These are phyloP conservation scores for Datura wrightii DNA, from an alignment of 257 asterid genomes.

Conservation along the genomic window DNA sequence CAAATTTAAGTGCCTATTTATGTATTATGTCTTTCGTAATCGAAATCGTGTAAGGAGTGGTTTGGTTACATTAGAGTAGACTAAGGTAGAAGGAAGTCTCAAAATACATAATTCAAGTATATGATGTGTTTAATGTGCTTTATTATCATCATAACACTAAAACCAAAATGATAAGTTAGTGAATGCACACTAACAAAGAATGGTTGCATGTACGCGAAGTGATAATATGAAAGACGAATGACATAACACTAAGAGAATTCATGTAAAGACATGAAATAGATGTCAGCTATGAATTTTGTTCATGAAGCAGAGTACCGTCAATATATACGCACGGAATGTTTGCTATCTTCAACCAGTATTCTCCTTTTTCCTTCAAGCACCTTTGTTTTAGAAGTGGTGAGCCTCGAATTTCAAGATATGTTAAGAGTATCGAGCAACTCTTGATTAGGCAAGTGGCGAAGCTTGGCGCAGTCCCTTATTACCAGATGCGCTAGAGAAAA, in stretches of 20 bases:
- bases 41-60: not conserved
- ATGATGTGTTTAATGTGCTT: not conserved
- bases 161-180: not conserved
- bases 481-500: slow-evolving; percentile 6
- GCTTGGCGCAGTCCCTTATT: slow-evolving; percentile 15
- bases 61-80: not conserved
- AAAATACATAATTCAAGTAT: too few species aligned
- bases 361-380: slow-evolving; percentile 29
- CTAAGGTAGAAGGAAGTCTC: too few species aligned
- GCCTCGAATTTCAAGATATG: not conserved
- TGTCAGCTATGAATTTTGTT: not conserved
- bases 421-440: not conserved
- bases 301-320: slow-evolving; percentile 6
- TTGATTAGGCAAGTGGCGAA: slow-evolving; percentile 19
- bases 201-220: not conserved
- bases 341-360: slow-evolving; percentile 30
- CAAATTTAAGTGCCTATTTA: too few species aligned
- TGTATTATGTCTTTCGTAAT: too few species aligned
- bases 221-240: not conserved
- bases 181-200: not conserved
- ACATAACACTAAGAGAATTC: not conserved
- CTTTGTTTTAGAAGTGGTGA: slow-evolving; percentile 29
- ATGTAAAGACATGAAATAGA: not conserved
- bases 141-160: not conserved
- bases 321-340: not conserved